Percentiles rank a stretch among this genome's conserved stretches.
These are phyloP conservation scores for Phoma herbarum DNA, from an alignment of 2,329 filamentous ascomycete genomes.

Conservation along the genomic window DNA sequence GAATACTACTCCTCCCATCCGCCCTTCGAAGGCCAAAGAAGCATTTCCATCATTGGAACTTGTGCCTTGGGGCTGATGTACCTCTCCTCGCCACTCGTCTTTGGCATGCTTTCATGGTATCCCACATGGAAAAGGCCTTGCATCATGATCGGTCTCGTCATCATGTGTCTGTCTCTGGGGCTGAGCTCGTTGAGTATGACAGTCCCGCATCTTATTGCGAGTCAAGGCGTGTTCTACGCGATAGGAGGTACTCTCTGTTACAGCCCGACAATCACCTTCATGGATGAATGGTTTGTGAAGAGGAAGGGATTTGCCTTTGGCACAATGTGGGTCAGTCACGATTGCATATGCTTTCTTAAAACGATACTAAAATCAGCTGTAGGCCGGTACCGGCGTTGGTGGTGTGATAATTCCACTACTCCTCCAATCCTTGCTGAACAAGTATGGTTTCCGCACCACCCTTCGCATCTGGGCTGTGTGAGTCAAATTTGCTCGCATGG, in stretches of 20 bases:
- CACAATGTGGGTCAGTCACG: slow-evolving; percentile 62
- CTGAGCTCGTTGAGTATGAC: slow-evolving; percentile 61
- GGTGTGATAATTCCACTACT: slow-evolving; percentile 57
- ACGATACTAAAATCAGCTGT: not conserved
- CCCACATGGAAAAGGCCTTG: slow-evolving; percentile 43
- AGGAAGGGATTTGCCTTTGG: slow-evolving; percentile 69
- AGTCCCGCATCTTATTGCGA: slow-evolving; percentile 64
- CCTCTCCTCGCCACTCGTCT: slow-evolving; percentile 53
- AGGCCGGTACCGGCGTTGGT: slow-evolving; percentile 52
- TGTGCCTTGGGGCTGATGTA: slow-evolving; percentile 65
- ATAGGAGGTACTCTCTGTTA: slow-evolving; percentile 66
- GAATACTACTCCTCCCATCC: slow-evolving; percentile 70
- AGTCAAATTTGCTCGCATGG: not conserved
- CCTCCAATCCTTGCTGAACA: slow-evolving; percentile 51
- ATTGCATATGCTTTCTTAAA: not conserved
- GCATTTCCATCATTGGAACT: slow-evolving; percentile 71
- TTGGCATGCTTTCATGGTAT: slow-evolving; percentile 47
- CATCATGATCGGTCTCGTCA: slow-evolving; percentile 48
- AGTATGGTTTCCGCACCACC: slow-evolving; percentile 54
- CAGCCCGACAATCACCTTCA: slow-evolving; percentile 65
- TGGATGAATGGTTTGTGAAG: slow-evolving; percentile 70
- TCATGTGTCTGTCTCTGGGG: slow-evolving; percentile 48
- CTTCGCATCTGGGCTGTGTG: slow-evolving; percentile 51
- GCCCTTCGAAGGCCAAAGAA: slow-evolving; percentile 63
- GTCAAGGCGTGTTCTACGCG: slow-evolving; percentile 69